phyloP scores from a whole-genome alignment of 441 rosid species.

The Aleurites moluccanus region DNA sequence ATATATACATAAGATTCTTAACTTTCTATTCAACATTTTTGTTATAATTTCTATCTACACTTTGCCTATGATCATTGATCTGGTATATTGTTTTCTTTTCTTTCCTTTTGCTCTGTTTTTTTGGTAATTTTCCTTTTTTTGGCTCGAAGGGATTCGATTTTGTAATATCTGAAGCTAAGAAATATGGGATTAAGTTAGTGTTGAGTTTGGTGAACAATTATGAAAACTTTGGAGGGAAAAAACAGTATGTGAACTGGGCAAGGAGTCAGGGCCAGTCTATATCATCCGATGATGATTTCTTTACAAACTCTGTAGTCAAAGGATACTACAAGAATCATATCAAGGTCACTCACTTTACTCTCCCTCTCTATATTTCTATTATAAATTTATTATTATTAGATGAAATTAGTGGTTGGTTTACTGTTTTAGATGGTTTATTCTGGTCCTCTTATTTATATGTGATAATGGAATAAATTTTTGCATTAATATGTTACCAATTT shows the following conservation, averaged over 20 bases:
- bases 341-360: slow-evolving; percentile 33
- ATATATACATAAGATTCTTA: neutral
- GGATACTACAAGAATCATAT: slow-evolving; percentile 60
- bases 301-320: slow-evolving; percentile 49
- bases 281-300: slow-evolving; percentile 63
- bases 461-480: neutral
- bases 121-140: neutral
- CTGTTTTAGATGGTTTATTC: neutral
- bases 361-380: neutral
- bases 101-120: too few relatives aligned
- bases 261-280: slow-evolving; percentile 56
- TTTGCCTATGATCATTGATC: too few relatives aligned
- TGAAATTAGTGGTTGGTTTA: neutral
- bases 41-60: too few relatives aligned
- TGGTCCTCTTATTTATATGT: neutral
- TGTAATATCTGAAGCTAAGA: slow-evolving; percentile 66
- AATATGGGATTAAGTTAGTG: slow-evolving; percentile 52
- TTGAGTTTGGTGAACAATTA: slow-evolving; percentile 63
- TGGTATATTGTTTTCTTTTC: too few relatives aligned
- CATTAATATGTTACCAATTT: neutral
- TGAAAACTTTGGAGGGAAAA: slow-evolving; percentile 61
- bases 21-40: neutral
- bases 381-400: neutral
- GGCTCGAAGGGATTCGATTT: slow-evolving; percentile 63
- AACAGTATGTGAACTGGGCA: slow-evolving; percentile 68